phyloP scores from a whole-genome alignment of 352 stramenopile species.

The Phytopythium oedochilum region DNA sequence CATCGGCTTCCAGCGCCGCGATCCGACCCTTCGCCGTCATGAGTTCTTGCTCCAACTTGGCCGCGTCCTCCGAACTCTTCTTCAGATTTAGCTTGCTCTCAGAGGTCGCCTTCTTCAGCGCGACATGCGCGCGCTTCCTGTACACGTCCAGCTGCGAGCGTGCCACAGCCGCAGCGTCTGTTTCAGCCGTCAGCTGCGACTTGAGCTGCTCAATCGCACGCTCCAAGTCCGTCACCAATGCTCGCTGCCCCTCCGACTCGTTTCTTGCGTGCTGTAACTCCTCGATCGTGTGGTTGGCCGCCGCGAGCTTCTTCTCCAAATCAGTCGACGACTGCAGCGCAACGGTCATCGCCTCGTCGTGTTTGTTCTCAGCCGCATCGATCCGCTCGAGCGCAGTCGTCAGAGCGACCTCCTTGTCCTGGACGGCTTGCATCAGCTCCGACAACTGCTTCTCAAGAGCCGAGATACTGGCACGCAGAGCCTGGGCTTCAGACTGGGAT shows the following conservation, averaged over 20 bases:
- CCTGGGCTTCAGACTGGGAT: constrained; percentile 9
- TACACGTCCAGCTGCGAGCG: constrained; percentile 66
- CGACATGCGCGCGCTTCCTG: constrained; percentile 72
- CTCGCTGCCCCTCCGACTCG: constrained; percentile 8
- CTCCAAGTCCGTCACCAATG: constrained; percentile 19
- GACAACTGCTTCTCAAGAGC: background rate
- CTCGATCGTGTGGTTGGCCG: constrained; percentile 27
- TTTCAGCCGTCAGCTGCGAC: constrained; percentile 40
- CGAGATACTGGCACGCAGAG: constrained; percentile 3
- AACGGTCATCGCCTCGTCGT: constrained; percentile 4
- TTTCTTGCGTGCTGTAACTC: constrained; percentile 19
- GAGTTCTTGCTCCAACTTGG: constrained; percentile 43
- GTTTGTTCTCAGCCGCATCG: constrained; percentile 16
- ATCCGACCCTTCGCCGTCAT: constrained; percentile 32
- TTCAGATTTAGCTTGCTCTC: constrained; percentile 62
- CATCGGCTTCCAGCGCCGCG: constrained; percentile 27
- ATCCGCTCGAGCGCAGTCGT: background rate
- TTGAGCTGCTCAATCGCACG: constrained; percentile 20
- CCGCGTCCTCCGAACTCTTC: constrained; percentile 35
- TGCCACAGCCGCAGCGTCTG: constrained; percentile 40
- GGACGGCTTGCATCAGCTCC: background rate
- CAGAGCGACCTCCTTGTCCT: constrained; percentile 13
- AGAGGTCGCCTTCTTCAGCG: constrained; percentile 69
- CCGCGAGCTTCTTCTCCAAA: constrained; percentile 12
- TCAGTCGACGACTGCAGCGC: background rate